Evolutionary conservation across 1,139 yeast species (phyloP).

Genomic region (Taphrina communis): DNA sequence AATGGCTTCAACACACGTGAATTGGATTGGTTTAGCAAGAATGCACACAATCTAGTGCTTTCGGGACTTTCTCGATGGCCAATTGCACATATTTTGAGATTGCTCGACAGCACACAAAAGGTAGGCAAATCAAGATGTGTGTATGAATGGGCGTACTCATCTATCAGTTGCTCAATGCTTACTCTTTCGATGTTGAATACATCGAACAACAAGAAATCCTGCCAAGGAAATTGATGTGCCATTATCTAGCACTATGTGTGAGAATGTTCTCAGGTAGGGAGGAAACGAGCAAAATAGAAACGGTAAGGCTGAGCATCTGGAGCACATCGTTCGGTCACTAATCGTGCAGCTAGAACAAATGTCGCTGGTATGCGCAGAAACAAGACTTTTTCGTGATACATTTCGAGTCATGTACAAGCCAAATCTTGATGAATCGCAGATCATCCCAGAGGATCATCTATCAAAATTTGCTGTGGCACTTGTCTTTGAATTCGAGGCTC

Average conservation of each 20-base stretch:
- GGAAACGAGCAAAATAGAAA: not conserved
- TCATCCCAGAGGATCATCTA: not conserved
- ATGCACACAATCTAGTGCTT: conserved; percentile 45
- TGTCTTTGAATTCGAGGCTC: conserved; percentile 33
- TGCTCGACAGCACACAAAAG: not conserved
- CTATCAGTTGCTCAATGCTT: conserved; percentile 2
- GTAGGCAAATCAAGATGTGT: not conserved
- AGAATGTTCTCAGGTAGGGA: not conserved
- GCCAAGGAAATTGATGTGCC: conserved; percentile 2
- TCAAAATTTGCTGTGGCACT: conserved; percentile 27
- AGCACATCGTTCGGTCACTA: not conserved
- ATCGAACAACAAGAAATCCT: not conserved
- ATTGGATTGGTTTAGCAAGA: conserved; percentile 44
- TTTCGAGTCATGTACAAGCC: conserved; percentile 1
- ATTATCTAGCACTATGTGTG: conserved; percentile 9
- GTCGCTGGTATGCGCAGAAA: conserved; percentile 2
- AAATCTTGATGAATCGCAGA: not conserved
- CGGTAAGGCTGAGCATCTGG: not conserved
- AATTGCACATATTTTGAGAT: not conserved
- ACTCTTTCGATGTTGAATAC: not conserved
- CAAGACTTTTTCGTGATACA: not conserved
- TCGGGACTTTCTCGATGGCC: conserved; percentile 16
- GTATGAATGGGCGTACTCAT: too few relatives aligned
- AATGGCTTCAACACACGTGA: conserved; percentile 42
- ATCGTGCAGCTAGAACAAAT: not conserved